phyloP scores from a whole-genome alignment of 2,329 filamentous ascomycete genomes.

The Diaporthe sp. region DNA sequence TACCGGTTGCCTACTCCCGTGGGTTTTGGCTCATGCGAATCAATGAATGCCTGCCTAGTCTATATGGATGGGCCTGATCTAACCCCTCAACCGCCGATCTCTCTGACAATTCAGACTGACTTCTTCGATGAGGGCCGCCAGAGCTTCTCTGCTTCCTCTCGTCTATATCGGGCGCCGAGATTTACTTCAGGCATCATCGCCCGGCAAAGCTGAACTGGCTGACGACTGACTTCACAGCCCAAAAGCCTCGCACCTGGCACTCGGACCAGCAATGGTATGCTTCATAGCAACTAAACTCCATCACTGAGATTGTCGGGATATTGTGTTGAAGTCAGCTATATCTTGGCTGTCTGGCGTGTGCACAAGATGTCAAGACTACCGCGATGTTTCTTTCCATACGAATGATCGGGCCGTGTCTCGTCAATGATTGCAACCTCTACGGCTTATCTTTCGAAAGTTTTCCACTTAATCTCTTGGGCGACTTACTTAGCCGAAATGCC shows the following conservation, averaged over 20 bases:
- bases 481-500: neutral
- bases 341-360: too few relatives aligned
- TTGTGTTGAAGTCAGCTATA: neutral
- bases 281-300: neutral
- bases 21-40: neutral
- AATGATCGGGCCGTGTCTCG: too few relatives aligned
- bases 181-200: too few relatives aligned
- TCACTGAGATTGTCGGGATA: too few relatives aligned
- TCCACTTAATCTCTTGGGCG: too few relatives aligned
- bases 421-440: neutral
- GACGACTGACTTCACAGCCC: too few relatives aligned
- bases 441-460: too few relatives aligned
- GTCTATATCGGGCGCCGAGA: neutral
- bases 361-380: too few relatives aligned
- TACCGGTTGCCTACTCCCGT: neutral
- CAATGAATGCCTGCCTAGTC: neutral
- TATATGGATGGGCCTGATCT: neutral
- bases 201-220: too few relatives aligned
- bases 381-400: too few relatives aligned
- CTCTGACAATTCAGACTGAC: too few relatives aligned
- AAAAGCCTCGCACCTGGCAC: neutral
- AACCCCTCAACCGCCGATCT: neutral
- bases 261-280: neutral
- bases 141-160: neutral
- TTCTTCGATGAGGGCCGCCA: neutral